phyloP scores from a whole-genome alignment of 768 basidiomycete species.

The Pulveroboletus sp. region DNA sequence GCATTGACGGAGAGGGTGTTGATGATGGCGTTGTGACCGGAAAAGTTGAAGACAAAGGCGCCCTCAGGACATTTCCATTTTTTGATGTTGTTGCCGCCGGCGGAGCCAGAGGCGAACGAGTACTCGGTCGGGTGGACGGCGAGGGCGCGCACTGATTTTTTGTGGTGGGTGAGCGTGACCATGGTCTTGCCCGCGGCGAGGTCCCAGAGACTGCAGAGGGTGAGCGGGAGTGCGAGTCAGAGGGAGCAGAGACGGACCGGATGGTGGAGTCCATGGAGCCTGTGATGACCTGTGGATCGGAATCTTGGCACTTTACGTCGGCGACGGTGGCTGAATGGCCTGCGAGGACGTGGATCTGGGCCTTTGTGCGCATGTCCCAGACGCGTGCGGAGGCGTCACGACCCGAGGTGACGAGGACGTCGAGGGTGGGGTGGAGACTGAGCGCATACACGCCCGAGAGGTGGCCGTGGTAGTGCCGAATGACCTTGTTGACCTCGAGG shows the following conservation, averaged over 20 bases:
- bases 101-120: constrained; percentile 91
- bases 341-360: constrained; percentile 87
- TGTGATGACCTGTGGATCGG: constrained; percentile 96
- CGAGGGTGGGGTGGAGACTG: constrained; percentile 90
- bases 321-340: constrained; percentile 96
- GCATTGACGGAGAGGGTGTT: constrained; percentile 92
- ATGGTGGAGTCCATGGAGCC: constrained; percentile 98
- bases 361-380: constrained; percentile 99
- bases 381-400: constrained; percentile 96
- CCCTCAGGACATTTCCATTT: constrained; percentile 99
- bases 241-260: constrained; percentile 45
- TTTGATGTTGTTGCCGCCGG: constrained; percentile 99
- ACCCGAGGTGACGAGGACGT: constrained; percentile 91
- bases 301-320: constrained; percentile 93
- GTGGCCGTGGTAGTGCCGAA: constrained; percentile 97
- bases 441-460: constrained; percentile 96
- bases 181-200: constrained; percentile 96
- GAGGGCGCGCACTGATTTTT: constrained; percentile 92
- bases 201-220: constrained; percentile 75
- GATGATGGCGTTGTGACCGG: constrained; percentile 96
- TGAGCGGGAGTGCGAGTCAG: neutral
- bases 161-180: constrained; percentile 98
- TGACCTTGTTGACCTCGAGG: constrained; percentile 97
- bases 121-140: constrained; percentile 96
- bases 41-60: constrained; percentile 92